phyloP scores from a whole-genome alignment of 108 stramenopile genomes.

The Fragilaria crotonensis region DNA sequence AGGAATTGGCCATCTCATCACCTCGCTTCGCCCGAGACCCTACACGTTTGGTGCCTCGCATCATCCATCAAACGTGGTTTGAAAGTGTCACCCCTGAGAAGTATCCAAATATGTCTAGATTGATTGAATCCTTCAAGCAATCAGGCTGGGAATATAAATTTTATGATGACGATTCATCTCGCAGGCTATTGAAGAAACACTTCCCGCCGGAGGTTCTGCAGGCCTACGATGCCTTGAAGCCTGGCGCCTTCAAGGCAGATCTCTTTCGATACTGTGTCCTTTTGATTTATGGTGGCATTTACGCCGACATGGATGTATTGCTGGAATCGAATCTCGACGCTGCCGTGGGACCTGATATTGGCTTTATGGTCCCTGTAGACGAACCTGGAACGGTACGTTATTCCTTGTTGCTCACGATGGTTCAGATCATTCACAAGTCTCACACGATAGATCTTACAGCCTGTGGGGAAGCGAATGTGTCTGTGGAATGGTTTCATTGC shows the following conservation, averaged over 20 bases:
- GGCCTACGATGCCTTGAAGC: conserved; percentile 61
- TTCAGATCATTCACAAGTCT: conserved; percentile 50
- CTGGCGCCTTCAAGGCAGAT: conserved; percentile 78
- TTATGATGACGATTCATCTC: conserved; percentile 54
- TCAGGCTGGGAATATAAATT: conserved; percentile 78
- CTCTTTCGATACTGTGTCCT: conserved; percentile 80
- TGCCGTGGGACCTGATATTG: conserved; percentile 58
- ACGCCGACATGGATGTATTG: conserved; percentile 80
- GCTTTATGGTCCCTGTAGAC: conserved; percentile 78
- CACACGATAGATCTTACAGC: not conserved
- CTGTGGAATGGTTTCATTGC: conserved; percentile 88
- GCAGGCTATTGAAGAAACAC: conserved; percentile 42
- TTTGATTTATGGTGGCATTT: conserved; percentile 76
- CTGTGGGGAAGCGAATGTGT: conserved; percentile 46
- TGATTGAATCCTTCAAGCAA: conserved; percentile 62
- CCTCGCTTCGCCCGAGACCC: conserved; percentile 58
- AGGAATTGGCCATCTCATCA: conserved; percentile 38
- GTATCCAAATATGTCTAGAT: conserved; percentile 58
- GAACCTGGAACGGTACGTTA: conserved; percentile 45
- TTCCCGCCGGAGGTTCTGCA: conserved; percentile 66
- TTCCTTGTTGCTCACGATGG: conserved; percentile 47
- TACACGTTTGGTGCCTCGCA: conserved; percentile 60
- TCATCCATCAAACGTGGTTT: conserved; percentile 74
- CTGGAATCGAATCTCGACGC: conserved; percentile 71
- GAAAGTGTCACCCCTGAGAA: conserved; percentile 37